Conservation (phyloP, 2,329 filamentous ascomycete genomes). For the Allantophomopsis cytisporea region DNA sequence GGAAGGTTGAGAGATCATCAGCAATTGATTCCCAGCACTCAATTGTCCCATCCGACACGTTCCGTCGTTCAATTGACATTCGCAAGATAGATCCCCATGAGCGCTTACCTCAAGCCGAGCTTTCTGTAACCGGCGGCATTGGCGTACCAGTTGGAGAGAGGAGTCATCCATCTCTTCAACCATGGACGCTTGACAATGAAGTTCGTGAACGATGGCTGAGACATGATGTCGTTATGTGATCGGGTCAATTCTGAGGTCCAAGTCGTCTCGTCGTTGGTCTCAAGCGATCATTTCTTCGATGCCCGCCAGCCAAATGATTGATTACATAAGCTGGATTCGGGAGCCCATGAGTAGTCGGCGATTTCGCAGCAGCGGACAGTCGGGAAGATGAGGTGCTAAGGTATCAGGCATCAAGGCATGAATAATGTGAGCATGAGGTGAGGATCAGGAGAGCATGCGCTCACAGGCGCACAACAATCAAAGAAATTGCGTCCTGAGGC, state of each 20-base stretch:
- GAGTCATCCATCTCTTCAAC: slow-evolving; percentile 67
- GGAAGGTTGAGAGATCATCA: slow-evolving; percentile 6
- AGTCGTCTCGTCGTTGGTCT: slow-evolving; percentile 2
- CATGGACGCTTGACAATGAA: slow-evolving; percentile 76
- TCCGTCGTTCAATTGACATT: no score
- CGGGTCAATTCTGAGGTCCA: neutral
- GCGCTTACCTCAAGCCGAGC: slow-evolving; percentile 70
- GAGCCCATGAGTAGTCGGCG: no score
- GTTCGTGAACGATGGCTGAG: slow-evolving; percentile 46
- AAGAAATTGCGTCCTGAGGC: no score
- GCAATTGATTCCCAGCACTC: neutral
- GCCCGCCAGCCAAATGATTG: no score
- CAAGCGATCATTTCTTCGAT: neutral
- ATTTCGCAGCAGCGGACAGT: no score
- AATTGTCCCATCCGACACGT: neutral
- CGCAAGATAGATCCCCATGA: neutral
- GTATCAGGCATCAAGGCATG: no score
- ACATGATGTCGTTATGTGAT: slow-evolving; percentile 15
- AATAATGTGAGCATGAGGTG: no score
- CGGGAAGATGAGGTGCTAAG: no score
- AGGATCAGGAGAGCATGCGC: no score
- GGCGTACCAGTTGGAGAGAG: slow-evolving; percentile 77
- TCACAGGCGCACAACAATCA: no score
- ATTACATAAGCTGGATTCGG: no score
- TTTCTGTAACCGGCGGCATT: slow-evolving; percentile 86